phyloP scores from a whole-genome alignment of 345 rosid species.

The Pistacia atlantica region DNA sequence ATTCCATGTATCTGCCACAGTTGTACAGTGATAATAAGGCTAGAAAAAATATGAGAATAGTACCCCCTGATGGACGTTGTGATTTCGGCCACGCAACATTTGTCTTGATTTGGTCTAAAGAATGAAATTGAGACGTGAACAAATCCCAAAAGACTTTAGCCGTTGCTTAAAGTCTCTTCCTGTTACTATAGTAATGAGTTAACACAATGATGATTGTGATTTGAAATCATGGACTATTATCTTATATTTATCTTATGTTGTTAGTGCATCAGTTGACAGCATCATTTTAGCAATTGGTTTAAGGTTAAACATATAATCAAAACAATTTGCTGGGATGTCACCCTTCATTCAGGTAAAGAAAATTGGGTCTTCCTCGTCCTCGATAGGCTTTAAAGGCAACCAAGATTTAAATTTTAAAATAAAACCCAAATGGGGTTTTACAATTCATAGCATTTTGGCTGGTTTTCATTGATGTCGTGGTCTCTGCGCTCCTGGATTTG shows the following conservation, averaged over 20 bases:
- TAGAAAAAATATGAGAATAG: neutral
- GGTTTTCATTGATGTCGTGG: neutral
- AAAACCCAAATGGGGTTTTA: neutral
- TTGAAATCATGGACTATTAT: slow-evolving; percentile 8
- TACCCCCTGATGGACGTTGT: neutral
- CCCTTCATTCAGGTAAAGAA: too few relatives aligned
- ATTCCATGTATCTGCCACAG: neutral
- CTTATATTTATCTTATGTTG: neutral
- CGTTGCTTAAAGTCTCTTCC: slow-evolving; percentile 28
- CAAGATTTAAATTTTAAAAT: neutral
- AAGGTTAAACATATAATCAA: too few relatives aligned
- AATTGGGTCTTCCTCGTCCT: neutral
- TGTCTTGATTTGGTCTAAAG: neutral
- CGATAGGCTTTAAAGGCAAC: neutral
- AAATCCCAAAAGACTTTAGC: slow-evolving; percentile 7
- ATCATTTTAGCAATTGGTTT: neutral
- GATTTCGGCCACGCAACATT: neutral
- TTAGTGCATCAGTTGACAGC: neutral
- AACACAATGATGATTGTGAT: slow-evolving; percentile 7
- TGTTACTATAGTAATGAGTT: slow-evolving; percentile 9
- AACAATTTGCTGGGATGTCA: too few relatives aligned
- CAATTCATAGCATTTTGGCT: neutral
- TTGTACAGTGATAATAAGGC: too few relatives aligned
- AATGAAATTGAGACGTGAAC: slow-evolving; percentile 5
- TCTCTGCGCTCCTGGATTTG: neutral